Evolutionary conservation across 2,329 filamentous ascomycete species (phyloP), one percentile per base, ranked within the genome.

Genomic region (Alternaria alternata): DNA sequence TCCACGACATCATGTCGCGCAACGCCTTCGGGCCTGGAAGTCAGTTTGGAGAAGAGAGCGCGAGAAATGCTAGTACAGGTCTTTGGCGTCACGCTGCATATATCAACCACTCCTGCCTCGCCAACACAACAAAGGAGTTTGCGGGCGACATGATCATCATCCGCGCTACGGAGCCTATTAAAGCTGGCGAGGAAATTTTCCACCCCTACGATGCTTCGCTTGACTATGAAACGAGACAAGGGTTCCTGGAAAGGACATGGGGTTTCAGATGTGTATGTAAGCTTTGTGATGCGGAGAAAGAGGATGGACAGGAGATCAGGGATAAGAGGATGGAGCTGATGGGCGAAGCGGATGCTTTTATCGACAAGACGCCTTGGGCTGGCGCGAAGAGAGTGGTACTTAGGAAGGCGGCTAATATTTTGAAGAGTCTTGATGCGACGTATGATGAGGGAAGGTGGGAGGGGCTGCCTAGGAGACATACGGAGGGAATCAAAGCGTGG

Each of bases 1-100:
- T 85, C 2, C 76, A 81, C 51, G 75, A 75, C 30, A 83, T 82
- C 54, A 73, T 83, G 12, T 63, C 72, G 0, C 68, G 82, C 16
- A 87, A 87, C 62, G 63, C 62, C 48, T 86, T 86, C 43, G 80
- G 79, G 0, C 77, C 74, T 24, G 71, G 71, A 12, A 63, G 52
- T 18, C 69, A 72, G 32, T 71, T 65, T 72, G 66, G 66, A 24
- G 64, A 70, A 36, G 68, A 70, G 41, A 57, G 49, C n/a, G 64
- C 66, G 5, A 53, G 51, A 3, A 72, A 69, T n/a, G 66, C 68
- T 8, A 72, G 69, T 28, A 70, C 71, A 1, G 81, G 81, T 0
- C 63, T 83, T 18, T 83, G 80, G 79, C 66, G 78, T 1, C 67
- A 74, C 20, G 76, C 80, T 1, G 75, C 81, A 0, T 81, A 80